Evolutionary conservation across 805 yeast genomes (phyloP).

Genomic region (Saturnispora gosingensis): DNA sequence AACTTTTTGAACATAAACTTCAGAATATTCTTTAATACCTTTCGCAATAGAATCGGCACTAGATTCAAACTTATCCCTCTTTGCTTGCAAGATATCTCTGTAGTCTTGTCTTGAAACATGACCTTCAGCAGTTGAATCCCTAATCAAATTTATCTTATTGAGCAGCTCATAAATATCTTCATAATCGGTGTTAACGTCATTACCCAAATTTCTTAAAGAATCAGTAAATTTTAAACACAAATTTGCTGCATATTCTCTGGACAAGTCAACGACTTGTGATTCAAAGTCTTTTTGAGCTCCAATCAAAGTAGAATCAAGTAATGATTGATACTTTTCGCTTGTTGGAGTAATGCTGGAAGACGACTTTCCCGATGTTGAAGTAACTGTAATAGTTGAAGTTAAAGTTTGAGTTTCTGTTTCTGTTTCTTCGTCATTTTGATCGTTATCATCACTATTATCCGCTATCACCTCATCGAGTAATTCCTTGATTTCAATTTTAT

Average conservation of each 20-base stretch:
- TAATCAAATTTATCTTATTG: slow-evolving; percentile 18
- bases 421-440: background rate
- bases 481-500: slow-evolving; percentile 3
- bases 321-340: slow-evolving; percentile 20
- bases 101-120: slow-evolving; percentile 39
- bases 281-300: slow-evolving; percentile 33
- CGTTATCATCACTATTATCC: background rate
- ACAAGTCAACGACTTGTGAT: slow-evolving; percentile 27
- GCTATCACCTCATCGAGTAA: background rate
- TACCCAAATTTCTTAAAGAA: slow-evolving; percentile 27
- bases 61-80: slow-evolving; percentile 24
- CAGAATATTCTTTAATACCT: slow-evolving; percentile 24
- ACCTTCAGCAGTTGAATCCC: slow-evolving; percentile 8
- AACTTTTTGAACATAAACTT: slow-evolving; percentile 27
- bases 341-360: slow-evolving; percentile 13
- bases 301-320: slow-evolving; percentile 30
- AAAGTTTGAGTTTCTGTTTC: slow-evolving; percentile 1
- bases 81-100: slow-evolving; percentile 33
- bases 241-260: slow-evolving; percentile 19
- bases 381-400: background rate
- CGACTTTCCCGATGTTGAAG: slow-evolving; percentile 1
- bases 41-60: slow-evolving; percentile 27
- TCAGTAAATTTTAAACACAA: slow-evolving; percentile 27
- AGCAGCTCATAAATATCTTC: slow-evolving; percentile 22
- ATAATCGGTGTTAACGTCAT: slow-evolving; percentile 20